Evolutionary conservation across 306 rosid species (phyloP).

Genomic region (Acacia crassicarpa): DNA sequence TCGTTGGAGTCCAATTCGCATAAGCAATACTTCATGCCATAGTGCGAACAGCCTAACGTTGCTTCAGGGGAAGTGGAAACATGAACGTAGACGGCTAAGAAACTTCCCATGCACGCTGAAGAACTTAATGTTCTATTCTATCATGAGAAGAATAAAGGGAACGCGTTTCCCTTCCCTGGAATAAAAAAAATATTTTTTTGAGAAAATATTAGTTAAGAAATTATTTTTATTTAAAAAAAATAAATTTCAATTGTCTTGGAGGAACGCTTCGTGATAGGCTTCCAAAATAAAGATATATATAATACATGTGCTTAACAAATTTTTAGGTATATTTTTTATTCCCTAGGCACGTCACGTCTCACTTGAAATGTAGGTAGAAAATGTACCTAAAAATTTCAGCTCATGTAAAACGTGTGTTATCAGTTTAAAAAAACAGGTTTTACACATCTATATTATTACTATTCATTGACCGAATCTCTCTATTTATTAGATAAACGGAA

Average conservation of each 20-base stretch:
- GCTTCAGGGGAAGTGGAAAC: background rate
- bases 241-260: too few relatives aligned
- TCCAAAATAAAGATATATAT: too few relatives aligned
- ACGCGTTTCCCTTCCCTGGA: too few relatives aligned
- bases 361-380: background rate
- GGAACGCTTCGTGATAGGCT: too few relatives aligned
- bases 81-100: background rate
- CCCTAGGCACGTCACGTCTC: too few relatives aligned
- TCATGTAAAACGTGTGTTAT: background rate
- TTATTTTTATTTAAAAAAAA: too few relatives aligned
- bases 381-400: background rate
- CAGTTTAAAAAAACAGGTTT: background rate
- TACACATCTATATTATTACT: background rate
- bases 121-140: background rate
- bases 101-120: background rate
- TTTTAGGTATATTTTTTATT: background rate
- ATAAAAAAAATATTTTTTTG: too few relatives aligned
- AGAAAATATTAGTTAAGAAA: too few relatives aligned
- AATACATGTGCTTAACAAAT: background rate
- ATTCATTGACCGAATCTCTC: background rate
- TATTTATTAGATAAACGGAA: background rate
- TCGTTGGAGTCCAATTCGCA: constrained; percentile 16
- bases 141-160: background rate
- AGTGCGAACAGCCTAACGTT: background rate
- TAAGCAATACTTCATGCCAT: constrained; percentile 3